Evolutionary conservation across 192 early-diverging fungal species (phyloP), one percentile per base, ranked within the genome.

Genomic region (Cetraspora pellucida): DNA sequence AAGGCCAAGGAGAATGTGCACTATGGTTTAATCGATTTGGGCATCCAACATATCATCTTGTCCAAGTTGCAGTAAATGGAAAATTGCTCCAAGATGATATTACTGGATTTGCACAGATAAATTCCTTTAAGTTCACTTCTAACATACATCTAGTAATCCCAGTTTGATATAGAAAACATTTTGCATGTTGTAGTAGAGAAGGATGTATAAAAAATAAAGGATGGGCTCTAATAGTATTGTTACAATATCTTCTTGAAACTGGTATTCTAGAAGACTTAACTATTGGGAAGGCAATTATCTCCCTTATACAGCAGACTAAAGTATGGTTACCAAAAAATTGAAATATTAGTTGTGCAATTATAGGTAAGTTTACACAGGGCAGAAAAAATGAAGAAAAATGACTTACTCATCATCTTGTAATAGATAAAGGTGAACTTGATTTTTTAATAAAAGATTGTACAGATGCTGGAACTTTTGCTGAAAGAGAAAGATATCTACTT

Each of bases 291-390:
- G 71, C 52, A 0, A 72, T 58, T 2, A 72, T 72, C 43, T 72
- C 49, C 57, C 52, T 72, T 58, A 72, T 52, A 4, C 57, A 72
- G 31, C 52, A 72, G 13, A 58, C 71, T 3, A 72, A 72, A 31
- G 71, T 72, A 37, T 72, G 54, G 52, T 11, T 72, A 2, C 52
- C 54, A 23, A 72, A 37, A 72, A 58, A 72, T 72, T 7, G 28
- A 6, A 28, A 72, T 44, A 72, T 72, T 3, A 58, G 70, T 72
- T 72, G 70, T 17, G 70, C 54, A 57, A 72, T 72, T 9, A 72
- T 72, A 52, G 52, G 27, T 43, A 72, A 72, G 13, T 72, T 72
- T 45, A 68, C 44, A 25, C 45, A 68, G 2, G 70, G 49, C 28
- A 47, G 17, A 57, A 72, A 52, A 14, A n/a, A 57, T 45, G 66